Evolutionary conservation across 2,329 filamentous ascomycete genomes (phyloP).

Genomic region (Talaromyces albobiverticillius): DNA sequence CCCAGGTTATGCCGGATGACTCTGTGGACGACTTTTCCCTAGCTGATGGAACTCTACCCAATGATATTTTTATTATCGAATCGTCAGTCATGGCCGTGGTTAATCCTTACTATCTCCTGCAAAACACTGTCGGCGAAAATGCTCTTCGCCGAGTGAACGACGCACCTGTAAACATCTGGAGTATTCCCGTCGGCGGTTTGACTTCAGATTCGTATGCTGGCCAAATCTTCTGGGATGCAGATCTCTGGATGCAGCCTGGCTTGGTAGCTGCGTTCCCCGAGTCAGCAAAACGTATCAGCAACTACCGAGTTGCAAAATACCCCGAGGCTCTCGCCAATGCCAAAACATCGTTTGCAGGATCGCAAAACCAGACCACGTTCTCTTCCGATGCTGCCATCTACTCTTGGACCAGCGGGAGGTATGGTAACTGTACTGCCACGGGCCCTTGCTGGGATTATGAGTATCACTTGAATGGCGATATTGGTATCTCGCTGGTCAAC

Average conservation of each 20-base stretch:
- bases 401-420: slow-evolving; percentile 66
- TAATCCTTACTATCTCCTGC: slow-evolving; percentile 48
- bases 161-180: slow-evolving; percentile 57
- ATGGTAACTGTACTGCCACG: slow-evolving; percentile 65
- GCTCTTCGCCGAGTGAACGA: slow-evolving; percentile 51
- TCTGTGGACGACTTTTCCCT: slow-evolving; percentile 63
- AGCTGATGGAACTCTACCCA: slow-evolving; percentile 55
- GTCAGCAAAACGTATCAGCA: slow-evolving; percentile 60
- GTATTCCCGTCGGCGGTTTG: slow-evolving; percentile 66
- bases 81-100: slow-evolving; percentile 47
- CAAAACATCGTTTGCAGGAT: slow-evolving; percentile 53
- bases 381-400: slow-evolving; percentile 59
- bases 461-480: slow-evolving; percentile 70
- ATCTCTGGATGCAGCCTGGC: slow-evolving; percentile 67
- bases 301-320: slow-evolving; percentile 60
- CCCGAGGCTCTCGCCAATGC: slow-evolving; percentile 61
- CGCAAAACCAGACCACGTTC: slow-evolving; percentile 59
- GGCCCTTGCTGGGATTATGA: slow-evolving; percentile 68
- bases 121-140: slow-evolving; percentile 53
- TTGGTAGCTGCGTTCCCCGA: slow-evolving; percentile 62
- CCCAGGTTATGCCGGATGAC: slow-evolving; percentile 56
- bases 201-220: slow-evolving; percentile 67
- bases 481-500: slow-evolving; percentile 61
- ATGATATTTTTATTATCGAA: slow-evolving; percentile 56
- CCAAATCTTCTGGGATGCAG: slow-evolving; percentile 64